Evolutionary conservation across 2,329 filamentous ascomycete species (phyloP), one percentile per base, ranked within the genome.

Genomic region (Furcasterigmium sp.): DNA sequence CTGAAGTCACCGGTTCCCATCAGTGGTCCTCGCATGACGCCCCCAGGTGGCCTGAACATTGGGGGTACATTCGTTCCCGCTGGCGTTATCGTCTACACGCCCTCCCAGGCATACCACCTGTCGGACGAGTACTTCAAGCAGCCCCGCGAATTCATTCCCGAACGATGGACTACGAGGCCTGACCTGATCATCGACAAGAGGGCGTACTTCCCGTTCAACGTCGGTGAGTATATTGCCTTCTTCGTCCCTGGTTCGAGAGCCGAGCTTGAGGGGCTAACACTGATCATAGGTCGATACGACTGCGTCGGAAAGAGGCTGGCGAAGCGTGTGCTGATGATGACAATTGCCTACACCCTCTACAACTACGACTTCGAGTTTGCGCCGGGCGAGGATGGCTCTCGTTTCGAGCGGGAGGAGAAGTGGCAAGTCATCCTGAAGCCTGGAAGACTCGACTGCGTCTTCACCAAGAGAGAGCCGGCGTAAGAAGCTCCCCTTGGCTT

Each of bases 1-100:
- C 48, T 70, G 3, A 53, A 63, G 29, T 64, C 67, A 2, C 51
- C 66, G 1, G 59, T 67, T 1, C 59, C 61, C 0, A 55, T 55
- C 2, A 64, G 62, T 3, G 29, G 61, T 4, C 57, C 59, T 28
- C 51, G 68, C 2, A 46, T 60, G 20, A 67, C 67, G 4, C 65
- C 67, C 0, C 55, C 59, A 0, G 56, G 65, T 29, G 69, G 69
- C 3, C 42, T 64, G n/a, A 45, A 46, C 5, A 53, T 70, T 7
- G 61, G 53, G 1, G 55, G 57, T 0, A 49, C 39, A 0, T 60
- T 56, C 23, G 58, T 68, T 14, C 64, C 65, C 0, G 65, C 63
- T 1, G 55, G 59, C 32, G 61, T 56, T 6, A 57, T 62, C 17
- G 51, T 69, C 8, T 53, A 56, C 4, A 39, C 60, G 2, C 60